These are phyloP conservation scores for Lentinula lateritia DNA, from an alignment of 768 basidiomycete species.

Conservation along the genomic window DNA sequence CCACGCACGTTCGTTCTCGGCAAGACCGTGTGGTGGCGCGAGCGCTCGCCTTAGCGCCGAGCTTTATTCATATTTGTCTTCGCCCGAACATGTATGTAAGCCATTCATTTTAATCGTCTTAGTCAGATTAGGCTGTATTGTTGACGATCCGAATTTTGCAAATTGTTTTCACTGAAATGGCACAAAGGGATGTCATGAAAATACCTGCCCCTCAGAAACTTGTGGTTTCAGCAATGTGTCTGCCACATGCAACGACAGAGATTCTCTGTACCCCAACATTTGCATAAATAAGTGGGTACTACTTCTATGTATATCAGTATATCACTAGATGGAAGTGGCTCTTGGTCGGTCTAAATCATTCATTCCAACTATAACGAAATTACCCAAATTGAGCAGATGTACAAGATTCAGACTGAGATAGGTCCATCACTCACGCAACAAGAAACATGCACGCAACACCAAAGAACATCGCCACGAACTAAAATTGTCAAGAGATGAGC, in stretches of 20 bases:
- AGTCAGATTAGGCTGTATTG: too few species aligned
- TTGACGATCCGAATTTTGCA: too few species aligned
- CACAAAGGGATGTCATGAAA: too few species aligned
- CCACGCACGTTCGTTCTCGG: background rate
- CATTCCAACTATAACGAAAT: slow-evolving; percentile 59
- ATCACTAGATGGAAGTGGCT: too few species aligned
- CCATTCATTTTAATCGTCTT: too few species aligned
- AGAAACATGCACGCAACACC: slow-evolving; percentile 90
- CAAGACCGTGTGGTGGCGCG: background rate
- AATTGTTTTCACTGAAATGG: too few species aligned
- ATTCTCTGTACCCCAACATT: background rate
- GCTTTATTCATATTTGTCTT: background rate
- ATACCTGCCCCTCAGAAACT: background rate
- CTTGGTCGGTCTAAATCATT: slow-evolving; percentile 18
- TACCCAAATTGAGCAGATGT: background rate
- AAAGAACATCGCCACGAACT: slow-evolving; percentile 91
- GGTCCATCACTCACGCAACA: slow-evolving; percentile 66
- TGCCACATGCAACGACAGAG: too few species aligned
- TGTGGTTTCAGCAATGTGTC: too few species aligned
- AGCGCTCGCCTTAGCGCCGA: background rate
- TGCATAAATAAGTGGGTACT: background rate
- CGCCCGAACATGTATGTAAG: too few species aligned
- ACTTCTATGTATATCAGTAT: background rate
- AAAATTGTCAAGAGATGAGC: slow-evolving; percentile 17
- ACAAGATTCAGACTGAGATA: background rate